phyloP scores from a whole-genome alignment of 2,329 filamentous ascomycete species.

The Paecilomyces formosus region DNA sequence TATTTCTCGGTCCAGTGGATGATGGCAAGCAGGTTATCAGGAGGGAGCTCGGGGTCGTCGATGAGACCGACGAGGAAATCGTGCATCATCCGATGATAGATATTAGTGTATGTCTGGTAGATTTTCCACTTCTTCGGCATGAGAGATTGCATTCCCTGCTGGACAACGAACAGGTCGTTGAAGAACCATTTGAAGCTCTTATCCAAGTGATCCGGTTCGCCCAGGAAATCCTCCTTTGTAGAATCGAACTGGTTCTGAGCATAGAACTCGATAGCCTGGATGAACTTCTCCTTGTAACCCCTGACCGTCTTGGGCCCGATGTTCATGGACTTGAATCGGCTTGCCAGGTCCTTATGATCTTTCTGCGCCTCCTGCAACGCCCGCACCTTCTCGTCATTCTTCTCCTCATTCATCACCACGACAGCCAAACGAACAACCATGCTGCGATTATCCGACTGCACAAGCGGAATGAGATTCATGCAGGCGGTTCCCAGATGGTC shows the following conservation, averaged over 20 bases:
- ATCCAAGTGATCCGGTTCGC: constrained; percentile 73
- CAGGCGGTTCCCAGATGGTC: constrained; percentile 86
- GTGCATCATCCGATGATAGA: constrained; percentile 94
- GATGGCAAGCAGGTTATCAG: constrained; percentile 81
- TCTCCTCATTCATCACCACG: constrained; percentile 92
- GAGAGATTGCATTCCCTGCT: constrained; percentile 80
- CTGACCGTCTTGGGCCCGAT: constrained; percentile 85
- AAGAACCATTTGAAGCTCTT: constrained; percentile 95
- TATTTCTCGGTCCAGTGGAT: constrained; percentile 95
- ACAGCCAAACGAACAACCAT: constrained; percentile 87
- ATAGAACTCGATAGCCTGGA: constrained; percentile 67
- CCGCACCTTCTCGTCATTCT: constrained; percentile 84
- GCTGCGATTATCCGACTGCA: constrained; percentile 78
- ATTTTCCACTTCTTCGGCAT: constrained; percentile 98
- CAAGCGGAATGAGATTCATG: constrained; percentile 79
- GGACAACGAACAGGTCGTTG: constrained; percentile 92
- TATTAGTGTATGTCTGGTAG: constrained; percentile 77
- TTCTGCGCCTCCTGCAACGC: constrained; percentile 91
- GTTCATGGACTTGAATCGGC: constrained; percentile 89
- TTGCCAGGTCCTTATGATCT: constrained; percentile 91
- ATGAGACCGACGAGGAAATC: constrained; percentile 79
- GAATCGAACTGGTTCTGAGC: constrained; percentile 68
- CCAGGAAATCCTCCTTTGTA: constrained; percentile 67
- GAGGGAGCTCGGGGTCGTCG: constrained; percentile 75
- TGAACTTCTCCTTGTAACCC: constrained; percentile 94